Evolutionary conservation across 2,329 filamentous ascomycete genomes (phyloP).

Genomic region (Colletotrichum magnum): DNA sequence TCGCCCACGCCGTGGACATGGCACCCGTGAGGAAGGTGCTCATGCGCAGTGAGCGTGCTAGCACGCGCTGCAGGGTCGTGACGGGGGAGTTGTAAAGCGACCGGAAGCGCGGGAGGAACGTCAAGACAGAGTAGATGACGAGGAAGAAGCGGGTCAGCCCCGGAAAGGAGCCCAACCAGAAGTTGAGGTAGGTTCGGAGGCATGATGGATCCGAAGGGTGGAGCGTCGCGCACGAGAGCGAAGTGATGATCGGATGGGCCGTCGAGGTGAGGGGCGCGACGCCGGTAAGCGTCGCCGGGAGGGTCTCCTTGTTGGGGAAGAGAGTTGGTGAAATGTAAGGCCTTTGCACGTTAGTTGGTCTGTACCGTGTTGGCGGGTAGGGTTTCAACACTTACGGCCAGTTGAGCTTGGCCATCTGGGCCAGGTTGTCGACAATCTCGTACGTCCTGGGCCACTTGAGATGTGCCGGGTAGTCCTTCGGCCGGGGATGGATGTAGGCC

Average conservation of each 20-base stretch:
- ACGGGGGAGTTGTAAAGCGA: conserved; percentile 79
- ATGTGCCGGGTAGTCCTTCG: conserved; percentile 75
- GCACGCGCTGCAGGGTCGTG: conserved; percentile 74
- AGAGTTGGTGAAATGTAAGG: conserved; percentile 88
- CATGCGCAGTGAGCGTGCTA: conserved; percentile 79
- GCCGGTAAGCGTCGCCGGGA: conserved; percentile 75
- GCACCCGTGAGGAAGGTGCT: conserved; percentile 84
- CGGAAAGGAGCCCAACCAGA: conserved; percentile 88
- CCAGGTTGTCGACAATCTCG: conserved; percentile 85
- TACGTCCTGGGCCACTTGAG: conserved; percentile 82
- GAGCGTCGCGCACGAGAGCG: conserved; percentile 89
- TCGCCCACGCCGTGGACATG: conserved; percentile 90
- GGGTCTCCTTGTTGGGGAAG: conserved; percentile 79
- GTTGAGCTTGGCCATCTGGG: conserved; percentile 82
- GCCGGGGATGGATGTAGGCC: conserved; percentile 83
- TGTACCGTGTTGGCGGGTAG: not conserved
- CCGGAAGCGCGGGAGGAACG: conserved; percentile 77
- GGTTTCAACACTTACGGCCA: conserved; percentile 78
- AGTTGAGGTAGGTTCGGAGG: conserved; percentile 86
- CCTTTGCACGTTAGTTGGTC: conserved; percentile 56
- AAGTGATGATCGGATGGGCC: conserved; percentile 88
- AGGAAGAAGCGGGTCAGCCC: conserved; percentile 83
- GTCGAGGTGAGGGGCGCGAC: conserved; percentile 85
- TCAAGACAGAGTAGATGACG: conserved; percentile 78
- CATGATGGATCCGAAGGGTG: conserved; percentile 93